These are phyloP conservation scores for Triticum turgidum DNA, from an alignment of 176 grass and related monocot species.

Conservation along the genomic window DNA sequence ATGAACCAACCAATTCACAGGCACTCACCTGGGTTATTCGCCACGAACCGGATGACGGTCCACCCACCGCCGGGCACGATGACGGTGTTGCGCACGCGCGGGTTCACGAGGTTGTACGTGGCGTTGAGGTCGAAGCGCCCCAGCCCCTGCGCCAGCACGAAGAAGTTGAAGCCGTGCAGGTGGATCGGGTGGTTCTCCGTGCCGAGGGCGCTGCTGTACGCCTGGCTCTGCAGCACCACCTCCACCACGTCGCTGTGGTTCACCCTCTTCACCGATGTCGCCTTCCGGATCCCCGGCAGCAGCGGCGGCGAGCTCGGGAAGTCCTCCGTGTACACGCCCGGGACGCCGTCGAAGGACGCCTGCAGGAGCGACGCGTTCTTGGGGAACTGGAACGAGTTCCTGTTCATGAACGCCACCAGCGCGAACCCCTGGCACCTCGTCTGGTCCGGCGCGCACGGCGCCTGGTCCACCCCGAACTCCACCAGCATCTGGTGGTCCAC, in stretches of 20 bases:
- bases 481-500: slow-evolving; percentile 40
- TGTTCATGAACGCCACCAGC: slow-evolving; percentile 57
- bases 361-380: slow-evolving; percentile 42
- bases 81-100: slow-evolving; percentile 10
- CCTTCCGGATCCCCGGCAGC: neutral
- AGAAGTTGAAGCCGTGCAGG: slow-evolving; percentile 84
- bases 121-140: slow-evolving; percentile 32
- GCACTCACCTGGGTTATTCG: slow-evolving; percentile 25
- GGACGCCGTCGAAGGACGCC: slow-evolving; percentile 32
- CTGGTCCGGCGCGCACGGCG: slow-evolving; percentile 31
- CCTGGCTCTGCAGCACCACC: slow-evolving; percentile 58
- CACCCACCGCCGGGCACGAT: neutral
- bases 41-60: neutral
- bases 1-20: neutral
- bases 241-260: slow-evolving; percentile 57
- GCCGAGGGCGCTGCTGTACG: slow-evolving; percentile 16
- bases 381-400: slow-evolving; percentile 51
- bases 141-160: slow-evolving; percentile 63
- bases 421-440: slow-evolving; percentile 27
- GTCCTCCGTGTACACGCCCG: slow-evolving; percentile 41
- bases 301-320: slow-evolving; percentile 41
- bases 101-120: slow-evolving; percentile 25
- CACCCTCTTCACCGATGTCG: slow-evolving; percentile 34
- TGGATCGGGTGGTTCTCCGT: slow-evolving; percentile 86
- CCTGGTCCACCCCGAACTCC: slow-evolving; percentile 31